Evolutionary conservation across 1,139 yeast species (phyloP).

Genomic region (Spathaspora jeffriesii): DNA sequence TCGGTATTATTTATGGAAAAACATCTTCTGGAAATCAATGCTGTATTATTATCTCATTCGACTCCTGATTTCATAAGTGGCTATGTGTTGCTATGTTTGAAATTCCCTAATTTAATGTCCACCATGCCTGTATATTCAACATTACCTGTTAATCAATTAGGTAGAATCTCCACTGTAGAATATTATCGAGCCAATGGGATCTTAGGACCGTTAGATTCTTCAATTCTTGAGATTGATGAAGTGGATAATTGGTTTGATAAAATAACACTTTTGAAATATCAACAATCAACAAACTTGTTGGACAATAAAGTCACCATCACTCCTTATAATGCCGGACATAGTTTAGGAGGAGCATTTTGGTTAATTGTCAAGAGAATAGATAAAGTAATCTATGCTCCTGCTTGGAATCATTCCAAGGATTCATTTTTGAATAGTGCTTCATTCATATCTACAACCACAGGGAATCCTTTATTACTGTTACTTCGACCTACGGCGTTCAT

Average conservation of each 20-base stretch:
- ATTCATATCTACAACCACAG: slow-evolving; percentile 46
- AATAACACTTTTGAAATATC: slow-evolving; percentile 68
- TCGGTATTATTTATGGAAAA: slow-evolving; percentile 43
- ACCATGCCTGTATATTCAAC: slow-evolving; percentile 84
- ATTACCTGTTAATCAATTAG: slow-evolving; percentile 83
- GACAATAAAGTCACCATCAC: slow-evolving; percentile 68
- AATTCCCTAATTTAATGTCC: slow-evolving; percentile 60
- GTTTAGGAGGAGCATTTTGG: slow-evolving; percentile 95
- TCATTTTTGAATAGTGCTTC: slow-evolving; percentile 83
- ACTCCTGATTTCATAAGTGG: slow-evolving; percentile 84
- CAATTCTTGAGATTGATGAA: slow-evolving; percentile 67
- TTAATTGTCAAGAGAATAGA: slow-evolving; percentile 72
- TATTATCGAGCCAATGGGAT: slow-evolving; percentile 71
- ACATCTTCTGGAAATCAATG: slow-evolving; percentile 54
- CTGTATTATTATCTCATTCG: slow-evolving; percentile 82
- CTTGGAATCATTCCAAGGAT: slow-evolving; percentile 95
- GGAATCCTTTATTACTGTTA: slow-evolving; percentile 61
- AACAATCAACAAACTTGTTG: slow-evolving; percentile 69
- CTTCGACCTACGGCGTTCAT: slow-evolving; percentile 84
- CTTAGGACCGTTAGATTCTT: slow-evolving; percentile 69
- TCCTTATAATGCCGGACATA: slow-evolving; percentile 90
- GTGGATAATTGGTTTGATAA: slow-evolving; percentile 80
- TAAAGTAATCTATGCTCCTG: slow-evolving; percentile 81
- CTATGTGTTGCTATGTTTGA: slow-evolving; percentile 63
- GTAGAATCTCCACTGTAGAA: slow-evolving; percentile 84